Evolutionary conservation across 2,329 filamentous ascomycete species (phyloP).

Genomic region (Ophiostoma sp.): DNA sequence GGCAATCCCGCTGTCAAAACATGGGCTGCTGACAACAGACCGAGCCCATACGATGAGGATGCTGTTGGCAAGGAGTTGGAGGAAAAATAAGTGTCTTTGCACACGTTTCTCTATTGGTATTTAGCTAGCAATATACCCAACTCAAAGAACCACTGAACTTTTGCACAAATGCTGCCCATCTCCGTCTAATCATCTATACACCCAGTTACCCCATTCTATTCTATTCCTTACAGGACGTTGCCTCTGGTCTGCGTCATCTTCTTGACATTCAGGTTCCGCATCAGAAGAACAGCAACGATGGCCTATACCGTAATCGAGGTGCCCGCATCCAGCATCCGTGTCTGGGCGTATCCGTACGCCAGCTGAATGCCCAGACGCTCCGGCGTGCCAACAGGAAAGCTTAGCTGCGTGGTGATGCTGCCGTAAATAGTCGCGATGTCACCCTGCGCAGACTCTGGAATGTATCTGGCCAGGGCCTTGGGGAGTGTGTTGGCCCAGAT

Average conservation of each 20-base stretch:
- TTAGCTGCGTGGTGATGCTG: background rate
- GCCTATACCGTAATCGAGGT: constrained; percentile 25
- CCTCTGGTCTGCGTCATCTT: constrained; percentile 23
- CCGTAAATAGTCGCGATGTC: background rate
- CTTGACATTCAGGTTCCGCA: constrained; percentile 25
- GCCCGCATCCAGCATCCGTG: background rate
- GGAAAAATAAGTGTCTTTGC: background rate
- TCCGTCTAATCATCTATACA: too few species aligned
- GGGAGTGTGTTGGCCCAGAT: constrained; percentile 57
- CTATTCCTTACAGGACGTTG: constrained; percentile 14
- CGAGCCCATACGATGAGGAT: background rate
- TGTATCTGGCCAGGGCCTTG: constrained; percentile 42
- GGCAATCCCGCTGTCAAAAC: constrained; percentile 6
- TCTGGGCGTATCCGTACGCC: background rate
- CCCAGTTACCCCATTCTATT: too few species aligned
- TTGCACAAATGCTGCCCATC: background rate
- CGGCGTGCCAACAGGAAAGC: background rate
- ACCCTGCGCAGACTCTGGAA: constrained; percentile 37
- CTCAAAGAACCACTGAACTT: constrained; percentile 3
- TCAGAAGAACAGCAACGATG: constrained; percentile 20
- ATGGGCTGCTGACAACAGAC: constrained; percentile 18
- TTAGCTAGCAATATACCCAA: background rate
- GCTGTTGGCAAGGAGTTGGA: background rate
- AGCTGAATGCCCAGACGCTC: constrained; percentile 2
- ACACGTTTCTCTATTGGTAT: too few species aligned